phyloP scores from a whole-genome alignment of 78 protist species.

The Dictyostelium capitatum region DNA sequence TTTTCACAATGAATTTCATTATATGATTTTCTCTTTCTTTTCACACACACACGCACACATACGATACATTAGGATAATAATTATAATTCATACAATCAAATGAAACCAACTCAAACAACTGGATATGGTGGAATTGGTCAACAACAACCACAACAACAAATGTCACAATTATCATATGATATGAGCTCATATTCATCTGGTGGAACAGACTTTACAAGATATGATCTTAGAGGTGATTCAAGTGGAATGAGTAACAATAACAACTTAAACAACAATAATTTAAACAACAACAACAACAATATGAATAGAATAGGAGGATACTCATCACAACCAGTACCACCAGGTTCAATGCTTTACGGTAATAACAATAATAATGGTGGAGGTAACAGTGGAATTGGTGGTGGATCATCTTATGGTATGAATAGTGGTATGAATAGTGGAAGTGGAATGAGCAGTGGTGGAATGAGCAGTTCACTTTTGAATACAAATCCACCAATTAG shows the following conservation, averaged over 20 bases:
- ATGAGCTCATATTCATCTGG: constrained; percentile 2
- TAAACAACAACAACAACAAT: neutral
- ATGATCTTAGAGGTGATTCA: constrained; percentile 1
- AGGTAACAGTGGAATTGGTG: neutral
- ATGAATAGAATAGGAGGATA: neutral
- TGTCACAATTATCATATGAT: neutral
- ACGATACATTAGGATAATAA: constrained; percentile 1
- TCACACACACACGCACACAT: neutral
- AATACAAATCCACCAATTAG: neutral
- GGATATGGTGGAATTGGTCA: neutral
- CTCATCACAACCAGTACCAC: constrained; percentile 3
- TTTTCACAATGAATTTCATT: neutral
- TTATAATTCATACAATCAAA: constrained; percentile 7
- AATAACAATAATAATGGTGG: neutral
- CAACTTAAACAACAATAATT: neutral
- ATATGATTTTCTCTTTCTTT: too few relatives aligned
- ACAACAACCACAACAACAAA: neutral
- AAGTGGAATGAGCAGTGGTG: neutral
- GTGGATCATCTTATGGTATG: neutral
- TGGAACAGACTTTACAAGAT: constrained; percentile 7
- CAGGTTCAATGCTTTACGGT: neutral
- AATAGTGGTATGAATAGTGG: neutral
- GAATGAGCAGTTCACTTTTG: neutral
- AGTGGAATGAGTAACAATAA: neutral
- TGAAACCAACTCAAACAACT: neutral